Conservation (phyloP, 305 asterid genomes). For the Rubia peregrina region DNA sequence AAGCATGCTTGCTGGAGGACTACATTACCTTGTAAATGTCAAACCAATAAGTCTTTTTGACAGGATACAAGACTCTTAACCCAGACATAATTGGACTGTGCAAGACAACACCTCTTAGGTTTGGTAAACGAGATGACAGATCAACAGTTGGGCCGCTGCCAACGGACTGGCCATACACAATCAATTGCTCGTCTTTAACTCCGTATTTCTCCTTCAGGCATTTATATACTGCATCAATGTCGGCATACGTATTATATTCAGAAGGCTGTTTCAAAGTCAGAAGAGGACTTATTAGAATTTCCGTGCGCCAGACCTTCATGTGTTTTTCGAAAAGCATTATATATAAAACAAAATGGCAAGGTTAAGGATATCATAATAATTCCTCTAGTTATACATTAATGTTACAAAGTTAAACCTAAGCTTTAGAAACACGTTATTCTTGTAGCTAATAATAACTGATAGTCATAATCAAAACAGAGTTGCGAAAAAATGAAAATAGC, state of each 20-base stretch:
- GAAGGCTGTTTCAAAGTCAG: constrained; percentile 77
- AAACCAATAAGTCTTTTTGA: constrained; percentile 86
- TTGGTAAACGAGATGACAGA: constrained; percentile 78
- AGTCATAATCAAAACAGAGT: not conserved
- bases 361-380: not conserved
- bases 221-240: constrained; percentile 93
- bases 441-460: not conserved
- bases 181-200: constrained; percentile 81
- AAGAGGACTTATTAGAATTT: constrained; percentile 26
- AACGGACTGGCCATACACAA: constrained; percentile 93
- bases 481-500: too few relatives aligned
- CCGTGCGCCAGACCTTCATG: not conserved
- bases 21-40: constrained; percentile 84
- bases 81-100: constrained; percentile 98
- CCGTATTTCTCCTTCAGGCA: constrained; percentile 93
- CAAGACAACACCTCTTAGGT: constrained; percentile 88
- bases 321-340: not conserved
- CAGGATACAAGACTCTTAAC: constrained; percentile 90
- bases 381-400: not conserved
- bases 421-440: not conserved
- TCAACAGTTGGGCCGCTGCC: constrained; percentile 98
- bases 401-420: not conserved
- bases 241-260: constrained; percentile 94
- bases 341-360: not conserved
- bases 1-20: constrained; percentile 16